Evolutionary conservation across 805 yeast genomes (phyloP).

Genomic region (Kodamaea kaohsiungensis): DNA sequence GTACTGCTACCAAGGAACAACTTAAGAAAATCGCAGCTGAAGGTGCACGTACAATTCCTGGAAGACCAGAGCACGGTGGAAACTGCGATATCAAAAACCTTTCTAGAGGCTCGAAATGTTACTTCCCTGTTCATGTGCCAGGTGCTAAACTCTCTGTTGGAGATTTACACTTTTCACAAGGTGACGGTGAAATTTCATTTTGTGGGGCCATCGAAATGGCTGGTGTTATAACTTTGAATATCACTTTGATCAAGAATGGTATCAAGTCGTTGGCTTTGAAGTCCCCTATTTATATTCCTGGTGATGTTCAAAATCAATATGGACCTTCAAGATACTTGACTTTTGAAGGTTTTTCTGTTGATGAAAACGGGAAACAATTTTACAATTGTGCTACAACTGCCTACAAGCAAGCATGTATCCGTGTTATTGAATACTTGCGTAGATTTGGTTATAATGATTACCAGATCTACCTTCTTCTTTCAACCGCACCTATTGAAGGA

Average conservation of each 20-base stretch:
- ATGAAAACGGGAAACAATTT: constrained; percentile 47
- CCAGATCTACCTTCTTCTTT: constrained; percentile 47
- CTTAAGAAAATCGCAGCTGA: constrained; percentile 32
- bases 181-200: constrained; percentile 55
- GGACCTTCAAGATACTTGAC: constrained; percentile 52
- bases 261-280: constrained; percentile 40
- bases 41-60: constrained; percentile 57
- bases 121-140: constrained; percentile 46
- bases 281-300: constrained; percentile 50
- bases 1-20: constrained; percentile 33
- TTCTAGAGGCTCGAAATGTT: constrained; percentile 50
- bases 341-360: constrained; percentile 55
- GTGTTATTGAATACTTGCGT: constrained; percentile 51
- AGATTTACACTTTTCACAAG: constrained; percentile 53
- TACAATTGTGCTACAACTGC: constrained; percentile 52
- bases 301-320: constrained; percentile 49
- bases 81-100: constrained; percentile 54
- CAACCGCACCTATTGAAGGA: constrained; percentile 53
- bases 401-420: constrained; percentile 49
- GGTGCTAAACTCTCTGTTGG: constrained; percentile 53
- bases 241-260: constrained; percentile 44
- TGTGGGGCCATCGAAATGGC: constrained; percentile 59
- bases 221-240: constrained; percentile 46
- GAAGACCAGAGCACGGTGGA: constrained; percentile 55
- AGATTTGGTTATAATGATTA: constrained; percentile 53